Conservation (phyloP, 2,329 filamentous ascomycete species). For the Huntiella bhutanensis region DNA sequence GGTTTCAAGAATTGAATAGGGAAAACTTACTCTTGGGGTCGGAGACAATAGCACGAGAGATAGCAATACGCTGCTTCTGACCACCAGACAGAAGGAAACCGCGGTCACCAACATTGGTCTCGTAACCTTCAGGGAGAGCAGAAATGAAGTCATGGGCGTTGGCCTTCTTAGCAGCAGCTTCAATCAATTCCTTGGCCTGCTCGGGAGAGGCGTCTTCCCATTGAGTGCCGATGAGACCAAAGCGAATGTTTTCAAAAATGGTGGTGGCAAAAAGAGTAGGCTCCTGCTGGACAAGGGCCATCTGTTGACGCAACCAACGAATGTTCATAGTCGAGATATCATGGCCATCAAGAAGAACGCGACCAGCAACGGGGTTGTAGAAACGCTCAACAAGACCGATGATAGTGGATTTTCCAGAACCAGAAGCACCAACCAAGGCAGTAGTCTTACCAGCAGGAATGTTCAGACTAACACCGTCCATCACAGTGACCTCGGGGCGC, state of each 20-base stretch:
- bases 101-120: slow-evolving; percentile 88
- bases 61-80: slow-evolving; percentile 92
- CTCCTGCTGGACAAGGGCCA: slow-evolving; percentile 84
- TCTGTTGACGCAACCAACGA: slow-evolving; percentile 78
- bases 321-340: slow-evolving; percentile 70
- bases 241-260: slow-evolving; percentile 76
- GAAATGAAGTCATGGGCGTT: slow-evolving; percentile 89
- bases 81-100: slow-evolving; percentile 85
- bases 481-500: slow-evolving; percentile 72
- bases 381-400: slow-evolving; percentile 86
- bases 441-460: slow-evolving; percentile 85
- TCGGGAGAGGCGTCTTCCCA: slow-evolving; percentile 51
- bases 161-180: slow-evolving; percentile 69
- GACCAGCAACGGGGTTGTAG: slow-evolving; percentile 71
- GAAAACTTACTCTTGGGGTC: slow-evolving; percentile 49
- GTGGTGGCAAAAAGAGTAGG: slow-evolving; percentile 78
- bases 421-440: slow-evolving; percentile 82
- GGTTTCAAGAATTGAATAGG: neutral
- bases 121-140: slow-evolving; percentile 66
- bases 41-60: slow-evolving; percentile 75
- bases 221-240: slow-evolving; percentile 72
- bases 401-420: slow-evolving; percentile 87
- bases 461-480: slow-evolving; percentile 60
- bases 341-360: slow-evolving; percentile 62
- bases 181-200: slow-evolving; percentile 49